A percentile compares a stretch with the other conserved stretches of the same genome.
These are phyloP conservation scores for Halophytophthora polymorphica DNA, from an alignment of 352 stramenopile genomes.

Conservation along the genomic window DNA sequence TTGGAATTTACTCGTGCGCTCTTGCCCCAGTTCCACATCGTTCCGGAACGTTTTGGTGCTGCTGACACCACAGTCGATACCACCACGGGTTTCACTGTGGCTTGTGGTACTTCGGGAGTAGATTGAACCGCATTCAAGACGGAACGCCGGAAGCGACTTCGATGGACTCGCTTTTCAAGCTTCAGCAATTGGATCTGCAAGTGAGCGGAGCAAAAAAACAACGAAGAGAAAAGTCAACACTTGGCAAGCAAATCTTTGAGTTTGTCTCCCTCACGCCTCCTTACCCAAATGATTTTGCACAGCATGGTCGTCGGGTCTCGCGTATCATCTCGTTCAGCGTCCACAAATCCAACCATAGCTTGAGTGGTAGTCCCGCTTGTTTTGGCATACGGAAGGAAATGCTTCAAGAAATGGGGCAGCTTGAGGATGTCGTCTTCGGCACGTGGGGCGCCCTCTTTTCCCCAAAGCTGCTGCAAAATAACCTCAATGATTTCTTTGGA, in stretches of 20 bases:
- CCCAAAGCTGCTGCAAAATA: conserved; percentile 34
- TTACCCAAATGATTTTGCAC: conserved; percentile 51
- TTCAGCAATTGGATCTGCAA: conserved; percentile 43
- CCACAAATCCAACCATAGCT: conserved; percentile 24
- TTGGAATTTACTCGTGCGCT: background rate
- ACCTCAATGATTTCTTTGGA: conserved; percentile 30
- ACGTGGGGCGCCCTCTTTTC: conserved; percentile 5
- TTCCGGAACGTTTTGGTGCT: conserved; percentile 4
- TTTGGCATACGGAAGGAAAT: conserved; percentile 15
- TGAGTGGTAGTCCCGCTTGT: conserved; percentile 15
- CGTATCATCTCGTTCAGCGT: conserved; percentile 4
- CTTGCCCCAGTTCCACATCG: conserved; percentile 26
- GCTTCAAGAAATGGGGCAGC: conserved; percentile 33
- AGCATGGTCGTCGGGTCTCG: conserved; percentile 28
- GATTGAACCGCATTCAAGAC: conserved; percentile 22
- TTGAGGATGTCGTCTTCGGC: conserved; percentile 19
- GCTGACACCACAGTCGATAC: background rate
- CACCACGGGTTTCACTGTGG: conserved; percentile 1
- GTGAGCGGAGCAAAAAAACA: conserved; percentile 15
- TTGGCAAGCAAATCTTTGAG: background rate
- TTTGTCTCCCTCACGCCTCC: background rate
- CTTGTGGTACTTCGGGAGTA: conserved; percentile 7
- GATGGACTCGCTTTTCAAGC: conserved; percentile 59
- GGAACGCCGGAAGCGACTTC: conserved; percentile 36
- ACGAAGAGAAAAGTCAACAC: conserved; percentile 1